phyloP scores from a whole-genome alignment of 352 stramenopile species.

The Globisporangium mamillatum region DNA sequence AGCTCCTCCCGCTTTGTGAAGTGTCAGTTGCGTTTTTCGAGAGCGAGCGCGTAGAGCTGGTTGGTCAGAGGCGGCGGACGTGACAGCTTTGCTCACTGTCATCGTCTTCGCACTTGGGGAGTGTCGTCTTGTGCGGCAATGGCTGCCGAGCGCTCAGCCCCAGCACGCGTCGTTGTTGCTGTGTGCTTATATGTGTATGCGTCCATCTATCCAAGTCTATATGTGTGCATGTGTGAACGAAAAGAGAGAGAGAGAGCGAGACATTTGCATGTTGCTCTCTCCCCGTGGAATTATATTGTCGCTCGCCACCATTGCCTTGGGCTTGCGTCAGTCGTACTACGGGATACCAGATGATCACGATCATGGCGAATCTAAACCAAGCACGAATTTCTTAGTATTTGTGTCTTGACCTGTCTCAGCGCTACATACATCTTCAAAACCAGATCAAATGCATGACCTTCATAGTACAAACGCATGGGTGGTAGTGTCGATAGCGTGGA shows the following conservation, averaged over 20 bases:
- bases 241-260: not conserved
- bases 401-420: conserved; percentile 86
- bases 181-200: conserved; percentile 5
- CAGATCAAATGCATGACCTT: too few relatives aligned
- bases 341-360: conserved; percentile 62
- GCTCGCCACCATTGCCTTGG: conserved; percentile 76
- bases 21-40: conserved; percentile 30
- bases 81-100: too few relatives aligned
- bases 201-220: conserved; percentile 5
- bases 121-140: not conserved
- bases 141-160: not conserved
- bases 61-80: too few relatives aligned
- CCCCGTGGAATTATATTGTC: conserved; percentile 68
- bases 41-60: not conserved
- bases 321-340: conserved; percentile 77
- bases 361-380: conserved; percentile 88
- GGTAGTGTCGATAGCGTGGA: not conserved
- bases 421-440: conserved; percentile 44
- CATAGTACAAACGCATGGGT: not conserved
- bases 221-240: conserved; percentile 8
- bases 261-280: not conserved
- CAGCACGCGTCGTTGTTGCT: not conserved
- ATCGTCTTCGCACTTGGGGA: too few relatives aligned
- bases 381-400: conserved; percentile 54
- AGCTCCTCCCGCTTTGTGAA: not conserved